Percentiles rank a stretch among this genome's conserved stretches.
These are phyloP conservation scores for Balansia obtecta DNA, from an alignment of 2,329 filamentous ascomycete species.

Conservation along the genomic window DNA sequence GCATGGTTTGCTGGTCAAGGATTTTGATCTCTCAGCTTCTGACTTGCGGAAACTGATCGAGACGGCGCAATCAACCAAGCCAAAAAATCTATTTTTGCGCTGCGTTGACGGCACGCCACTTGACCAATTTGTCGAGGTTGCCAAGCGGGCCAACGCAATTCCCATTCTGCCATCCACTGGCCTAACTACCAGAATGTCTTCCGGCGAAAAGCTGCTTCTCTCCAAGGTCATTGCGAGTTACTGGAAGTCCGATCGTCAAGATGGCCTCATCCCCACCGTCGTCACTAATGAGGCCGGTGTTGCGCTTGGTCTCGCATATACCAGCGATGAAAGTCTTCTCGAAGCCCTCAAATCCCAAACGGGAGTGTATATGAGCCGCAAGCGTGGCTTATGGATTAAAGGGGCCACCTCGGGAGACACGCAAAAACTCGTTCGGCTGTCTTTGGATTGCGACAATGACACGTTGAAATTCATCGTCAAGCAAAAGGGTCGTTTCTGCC, in stretches of 20 bases:
- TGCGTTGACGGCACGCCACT: slow-evolving; percentile 33
- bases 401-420: slow-evolving; percentile 89
- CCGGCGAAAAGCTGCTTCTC: slow-evolving; percentile 42
- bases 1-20: slow-evolving; percentile 38
- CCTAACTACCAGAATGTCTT: slow-evolving; percentile 56
- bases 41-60: slow-evolving; percentile 32
- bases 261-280: slow-evolving; percentile 77
- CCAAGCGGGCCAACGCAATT: slow-evolving; percentile 43
- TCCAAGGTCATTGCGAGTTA: slow-evolving; percentile 60
- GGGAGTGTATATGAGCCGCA: slow-evolving; percentile 92
- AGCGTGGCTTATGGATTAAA: slow-evolving; percentile 93
- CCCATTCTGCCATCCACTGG: slow-evolving; percentile 61
- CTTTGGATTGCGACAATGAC: slow-evolving; percentile 87
- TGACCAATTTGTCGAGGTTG: slow-evolving; percentile 32
- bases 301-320: slow-evolving; percentile 85
- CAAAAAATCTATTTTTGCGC: slow-evolving; percentile 37
- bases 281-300: slow-evolving; percentile 81
- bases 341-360: slow-evolving; percentile 68
- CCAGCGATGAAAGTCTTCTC: slow-evolving; percentile 77
- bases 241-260: slow-evolving; percentile 69
- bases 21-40: slow-evolving; percentile 32
- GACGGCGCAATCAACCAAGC: slow-evolving; percentile 31
- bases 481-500: slow-evolving; percentile 89
- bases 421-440: slow-evolving; percentile 75
- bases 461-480: slow-evolving; percentile 81